Base-by-base conservation (phyloP, 106 monocot species). In the Platanthera zijinensis region DNA sequence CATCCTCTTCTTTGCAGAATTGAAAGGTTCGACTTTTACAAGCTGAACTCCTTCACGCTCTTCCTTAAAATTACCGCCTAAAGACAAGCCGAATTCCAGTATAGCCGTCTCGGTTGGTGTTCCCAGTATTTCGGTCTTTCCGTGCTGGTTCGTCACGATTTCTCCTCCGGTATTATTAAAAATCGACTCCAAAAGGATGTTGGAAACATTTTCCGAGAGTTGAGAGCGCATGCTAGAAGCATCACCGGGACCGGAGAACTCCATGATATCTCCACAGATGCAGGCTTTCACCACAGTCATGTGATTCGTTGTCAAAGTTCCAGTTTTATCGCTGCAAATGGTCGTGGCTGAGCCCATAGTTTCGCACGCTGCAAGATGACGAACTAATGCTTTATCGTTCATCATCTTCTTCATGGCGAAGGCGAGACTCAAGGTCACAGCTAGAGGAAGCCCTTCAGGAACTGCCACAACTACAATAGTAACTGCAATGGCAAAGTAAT, bases 321-420 rank as follows among this genome's bases (percentile, higher is more conserved):
- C 85, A 71, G 85, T 85, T 17, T 85, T 85, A 19, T 85, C 85
- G 53, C 85, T 81, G 74, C 85, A 84, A 30, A 84, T 84, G 8
- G 78, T 70, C 19, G 85, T 85, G 7, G 81, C 81, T 11, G 85
- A 85, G 17, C 85, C 85, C 85, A 85, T 85, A 51, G 85, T 85
- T 74, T 85, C 85, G 25, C 85, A 85, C 45, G 85, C 85, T 69
- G 85, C 81, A 66, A 85, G 75, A 59, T 85, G 77, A 13, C 85
- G 81, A 51, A 85, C 85, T 18, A 85, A 71, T 50, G 85, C 85
- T 59, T 85, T 85, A 61, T 85, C 81, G 63, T 81, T 81, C 85
- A 81, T 85, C 84, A 81, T 85, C 30, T 85, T 85, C 78, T 85
- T 85, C 85, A 85, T 85, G 17, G 85, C 85, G 75, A 85, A 85